Evolutionary conservation across 176 grass and related monocot genomes (phyloP).

Genomic region (Bromus sterilis): DNA sequence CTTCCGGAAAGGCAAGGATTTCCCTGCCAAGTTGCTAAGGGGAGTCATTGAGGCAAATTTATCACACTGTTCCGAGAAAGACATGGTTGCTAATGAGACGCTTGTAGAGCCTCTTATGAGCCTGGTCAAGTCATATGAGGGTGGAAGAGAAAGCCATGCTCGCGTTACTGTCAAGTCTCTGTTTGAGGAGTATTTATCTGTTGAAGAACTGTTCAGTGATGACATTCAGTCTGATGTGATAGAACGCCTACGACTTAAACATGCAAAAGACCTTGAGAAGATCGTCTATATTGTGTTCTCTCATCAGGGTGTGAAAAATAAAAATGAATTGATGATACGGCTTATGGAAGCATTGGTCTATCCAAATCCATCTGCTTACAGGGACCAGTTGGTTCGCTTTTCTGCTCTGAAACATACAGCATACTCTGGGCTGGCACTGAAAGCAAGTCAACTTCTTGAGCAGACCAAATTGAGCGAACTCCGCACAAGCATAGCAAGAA

Average conservation of each 20-base stretch:
- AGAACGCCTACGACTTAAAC: constrained; percentile 87
- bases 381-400: constrained; percentile 88
- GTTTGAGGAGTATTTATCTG: constrained; percentile 91
- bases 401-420: constrained; percentile 87
- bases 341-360: constrained; percentile 98
- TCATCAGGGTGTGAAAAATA: constrained; percentile 89
- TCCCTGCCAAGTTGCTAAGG: constrained; percentile 87
- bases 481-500: constrained; percentile 85
- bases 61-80: constrained; percentile 75
- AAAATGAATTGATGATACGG: constrained; percentile 87
- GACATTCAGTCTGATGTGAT: constrained; percentile 99
- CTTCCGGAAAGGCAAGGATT: constrained; percentile 66
- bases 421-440: constrained; percentile 90
- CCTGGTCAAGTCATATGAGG: constrained; percentile 95
- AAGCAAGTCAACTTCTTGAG: constrained; percentile 96
- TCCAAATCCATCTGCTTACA: constrained; percentile 89
- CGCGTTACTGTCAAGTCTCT: constrained; percentile 80
- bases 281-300: constrained; percentile 88
- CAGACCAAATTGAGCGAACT: constrained; percentile 98
- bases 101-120: constrained; percentile 84
- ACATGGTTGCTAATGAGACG: constrained; percentile 78
- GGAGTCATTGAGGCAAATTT: constrained; percentile 83
- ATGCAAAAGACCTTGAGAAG: constrained; percentile 90
- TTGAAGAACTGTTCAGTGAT: constrained; percentile 95
- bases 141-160: constrained; percentile 97